These are phyloP conservation scores for Yamadazyma endophytica DNA, from an alignment of 805 yeast species.

Conservation along the genomic window DNA sequence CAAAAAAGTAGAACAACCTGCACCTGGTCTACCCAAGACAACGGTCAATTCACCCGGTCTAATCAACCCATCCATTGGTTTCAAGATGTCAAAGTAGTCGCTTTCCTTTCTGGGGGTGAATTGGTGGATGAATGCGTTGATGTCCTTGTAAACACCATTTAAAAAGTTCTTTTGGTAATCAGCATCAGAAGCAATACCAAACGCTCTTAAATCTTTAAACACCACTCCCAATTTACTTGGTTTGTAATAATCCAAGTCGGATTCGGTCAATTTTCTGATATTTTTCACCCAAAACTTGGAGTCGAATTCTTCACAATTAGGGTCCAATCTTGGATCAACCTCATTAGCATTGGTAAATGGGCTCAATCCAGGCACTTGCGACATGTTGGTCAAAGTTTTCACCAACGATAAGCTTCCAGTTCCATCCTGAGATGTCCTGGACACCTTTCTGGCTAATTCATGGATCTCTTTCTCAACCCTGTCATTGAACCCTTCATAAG, in stretches of 20 bases:
- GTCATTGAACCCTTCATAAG: constrained; percentile 31
- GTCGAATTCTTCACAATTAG: constrained; percentile 52
- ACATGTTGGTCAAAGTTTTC: constrained; percentile 43
- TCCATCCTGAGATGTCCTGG: neutral
- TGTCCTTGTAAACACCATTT: constrained; percentile 33
- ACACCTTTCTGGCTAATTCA: constrained; percentile 28
- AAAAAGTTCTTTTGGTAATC: constrained; percentile 61
- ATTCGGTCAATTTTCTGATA: constrained; percentile 46
- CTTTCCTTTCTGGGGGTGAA: no score
- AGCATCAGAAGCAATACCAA: constrained; percentile 63
- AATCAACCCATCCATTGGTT: constrained; percentile 34
- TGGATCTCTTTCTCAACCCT: constrained; percentile 30
- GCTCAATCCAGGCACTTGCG: constrained; percentile 46
- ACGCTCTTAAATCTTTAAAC: constrained; percentile 55
- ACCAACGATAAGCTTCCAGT: constrained; percentile 2
- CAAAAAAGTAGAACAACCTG: constrained; percentile 36
- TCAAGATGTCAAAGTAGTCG: constrained; percentile 15
- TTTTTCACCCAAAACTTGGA: constrained; percentile 68
- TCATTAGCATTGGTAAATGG: constrained; percentile 27
- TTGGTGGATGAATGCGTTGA: constrained; percentile 13
- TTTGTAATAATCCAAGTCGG: constrained; percentile 61
- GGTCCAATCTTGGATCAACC: constrained; percentile 42
- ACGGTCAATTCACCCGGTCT: constrained; percentile 35
- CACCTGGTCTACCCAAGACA: constrained; percentile 38
- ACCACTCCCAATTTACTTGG: constrained; percentile 58